Conservation (phyloP, 129 eudicot species). For the Saussurea involucrata region DNA sequence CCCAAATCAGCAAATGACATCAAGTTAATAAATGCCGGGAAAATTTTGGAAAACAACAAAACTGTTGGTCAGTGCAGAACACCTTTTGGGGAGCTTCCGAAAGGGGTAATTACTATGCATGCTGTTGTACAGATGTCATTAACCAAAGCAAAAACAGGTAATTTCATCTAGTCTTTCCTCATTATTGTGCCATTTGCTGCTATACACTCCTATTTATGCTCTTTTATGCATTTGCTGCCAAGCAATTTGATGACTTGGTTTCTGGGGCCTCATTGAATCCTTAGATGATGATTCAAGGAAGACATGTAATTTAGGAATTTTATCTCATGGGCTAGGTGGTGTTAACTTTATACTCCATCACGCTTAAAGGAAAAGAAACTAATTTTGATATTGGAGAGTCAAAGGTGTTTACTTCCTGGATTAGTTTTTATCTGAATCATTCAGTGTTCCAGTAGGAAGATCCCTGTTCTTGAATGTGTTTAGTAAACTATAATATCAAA, state of each 20-base stretch:
- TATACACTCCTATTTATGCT: neutral
- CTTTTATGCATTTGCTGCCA: neutral
- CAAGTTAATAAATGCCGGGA: slow-evolving; percentile 81
- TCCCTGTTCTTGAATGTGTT: neutral
- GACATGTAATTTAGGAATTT: neutral
- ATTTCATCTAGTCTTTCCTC: slow-evolving; percentile 7
- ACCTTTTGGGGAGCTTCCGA: slow-evolving; percentile 83
- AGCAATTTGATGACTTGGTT: neutral
- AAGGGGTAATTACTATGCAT: slow-evolving; percentile 90
- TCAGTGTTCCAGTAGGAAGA: neutral
- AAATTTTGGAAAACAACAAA: slow-evolving; percentile 84
- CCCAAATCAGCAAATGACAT: slow-evolving; percentile 83
- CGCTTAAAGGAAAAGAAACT: neutral
- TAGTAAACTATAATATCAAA: neutral
- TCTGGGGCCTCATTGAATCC: neutral
- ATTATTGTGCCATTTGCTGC: neutral
- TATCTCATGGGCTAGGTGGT: neutral
- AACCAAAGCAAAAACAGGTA: slow-evolving; percentile 88
- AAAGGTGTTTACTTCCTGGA: neutral
- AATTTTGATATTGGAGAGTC: neutral
- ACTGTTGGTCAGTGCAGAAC: slow-evolving; percentile 81
- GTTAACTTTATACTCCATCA: neutral
- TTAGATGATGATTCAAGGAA: neutral
- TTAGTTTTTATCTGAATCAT: neutral
- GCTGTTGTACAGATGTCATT: slow-evolving; percentile 94